These are phyloP conservation scores for Raffaelea albimanens DNA, from an alignment of 2,329 filamentous ascomycete genomes.

Conservation along the genomic window DNA sequence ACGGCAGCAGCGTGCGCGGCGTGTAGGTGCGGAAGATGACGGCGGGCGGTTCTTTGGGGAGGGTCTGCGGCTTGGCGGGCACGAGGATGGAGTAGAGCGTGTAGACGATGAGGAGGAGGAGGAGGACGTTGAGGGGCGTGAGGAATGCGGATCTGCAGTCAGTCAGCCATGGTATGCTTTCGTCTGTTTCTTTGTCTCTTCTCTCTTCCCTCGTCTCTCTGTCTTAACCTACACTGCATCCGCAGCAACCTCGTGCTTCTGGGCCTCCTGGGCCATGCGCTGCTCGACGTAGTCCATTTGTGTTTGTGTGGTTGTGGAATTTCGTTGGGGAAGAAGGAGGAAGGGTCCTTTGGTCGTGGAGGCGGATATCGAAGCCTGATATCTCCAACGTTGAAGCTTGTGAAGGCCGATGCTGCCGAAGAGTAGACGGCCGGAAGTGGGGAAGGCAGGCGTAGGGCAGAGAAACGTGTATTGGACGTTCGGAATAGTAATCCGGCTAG, in stretches of 20 bases:
- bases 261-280: conserved; percentile 43
- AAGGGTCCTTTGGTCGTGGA: too few species aligned
- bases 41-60: conserved; percentile 46
- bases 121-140: conserved; percentile 55
- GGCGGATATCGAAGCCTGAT: too few species aligned
- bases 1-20: conserved; percentile 71
- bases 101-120: conserved; percentile 47
- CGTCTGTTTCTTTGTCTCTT: not conserved
- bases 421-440: too few species aligned
- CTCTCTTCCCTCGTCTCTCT: not conserved
- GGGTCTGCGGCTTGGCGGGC: conserved; percentile 32
- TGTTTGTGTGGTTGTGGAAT: too few species aligned
- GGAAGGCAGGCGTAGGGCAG: too few species aligned
- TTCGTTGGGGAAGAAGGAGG: too few species aligned
- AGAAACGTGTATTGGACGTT: too few species aligned
- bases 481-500: too few species aligned
- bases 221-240: conserved; percentile 5
- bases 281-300: conserved; percentile 53
- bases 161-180: not conserved
- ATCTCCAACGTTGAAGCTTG: too few species aligned
- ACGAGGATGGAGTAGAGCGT: conserved; percentile 47
- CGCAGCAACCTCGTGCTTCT: conserved; percentile 22
- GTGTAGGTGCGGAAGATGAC: conserved; percentile 62
- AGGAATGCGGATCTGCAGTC: conserved; percentile 32
- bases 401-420: too few species aligned